A percentile compares a stretch with the other conserved stretches of the same genome.
Conservation (phyloP, 345 rosid genomes). For the Mercurialis annua region DNA sequence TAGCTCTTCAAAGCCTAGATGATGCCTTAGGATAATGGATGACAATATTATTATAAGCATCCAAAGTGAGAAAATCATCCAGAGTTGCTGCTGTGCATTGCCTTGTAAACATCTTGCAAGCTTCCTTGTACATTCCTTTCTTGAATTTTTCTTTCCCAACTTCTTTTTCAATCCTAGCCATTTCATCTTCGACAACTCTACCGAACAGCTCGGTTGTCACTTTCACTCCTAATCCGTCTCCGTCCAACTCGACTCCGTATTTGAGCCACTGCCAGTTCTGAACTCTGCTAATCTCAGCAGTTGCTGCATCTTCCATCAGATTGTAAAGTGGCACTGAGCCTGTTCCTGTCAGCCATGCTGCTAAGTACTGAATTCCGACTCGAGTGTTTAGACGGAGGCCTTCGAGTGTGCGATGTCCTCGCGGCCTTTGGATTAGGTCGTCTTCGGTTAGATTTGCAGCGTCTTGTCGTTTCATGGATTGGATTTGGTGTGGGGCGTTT, state of each 20-base stretch:
- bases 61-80: conserved; percentile 86
- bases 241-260: conserved; percentile 68
- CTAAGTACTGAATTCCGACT: conserved; percentile 86
- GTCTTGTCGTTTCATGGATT: conserved; percentile 56
- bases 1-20: conserved; percentile 62
- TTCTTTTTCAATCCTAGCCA: conserved; percentile 77
- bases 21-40: conserved; percentile 46
- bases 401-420: conserved; percentile 75
- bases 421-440: conserved; percentile 77
- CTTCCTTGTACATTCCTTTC: conserved; percentile 73
- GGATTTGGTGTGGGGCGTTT: conserved; percentile 57
- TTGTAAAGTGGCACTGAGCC: conserved; percentile 93
- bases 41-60: conserved; percentile 65
- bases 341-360: conserved; percentile 82
- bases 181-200: conserved; percentile 85
- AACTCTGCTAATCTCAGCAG: conserved; percentile 91
- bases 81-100: conserved; percentile 58
- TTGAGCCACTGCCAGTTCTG: conserved; percentile 97
- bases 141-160: conserved; percentile 76
- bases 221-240: conserved; percentile 68
- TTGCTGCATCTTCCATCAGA: conserved; percentile 96
- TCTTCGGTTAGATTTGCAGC: conserved; percentile 62
- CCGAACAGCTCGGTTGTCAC: conserved; percentile 65
- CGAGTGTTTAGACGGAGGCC: conserved; percentile 87
- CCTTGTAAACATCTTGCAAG: conserved; percentile 62